Evolutionary conservation across 768 basidiomycete genomes (phyloP), one percentile per base, ranked within the genome.

Genomic region (Psilocybe cubensis): DNA sequence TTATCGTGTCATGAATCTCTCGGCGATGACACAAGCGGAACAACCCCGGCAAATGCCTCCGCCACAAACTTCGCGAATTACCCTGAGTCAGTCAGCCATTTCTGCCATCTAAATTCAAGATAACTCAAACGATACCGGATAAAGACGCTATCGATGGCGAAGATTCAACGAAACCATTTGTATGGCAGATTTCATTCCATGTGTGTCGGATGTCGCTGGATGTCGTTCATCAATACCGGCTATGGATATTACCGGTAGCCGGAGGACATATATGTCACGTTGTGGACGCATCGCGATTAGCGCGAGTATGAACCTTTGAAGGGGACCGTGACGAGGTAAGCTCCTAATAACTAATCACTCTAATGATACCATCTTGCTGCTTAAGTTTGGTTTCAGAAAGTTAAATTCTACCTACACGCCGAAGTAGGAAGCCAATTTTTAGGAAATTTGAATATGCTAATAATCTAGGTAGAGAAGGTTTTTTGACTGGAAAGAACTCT

Each of bases 51-150:
- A 48, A 48, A 48, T 27, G 27, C 46, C 46, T 48, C 46, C 28
- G 46, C n/a, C 27, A 28, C 23, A 46, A 1, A n/a, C 28, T 11
- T 38, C 35, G 35, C 35, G 4, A 38, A 38, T 38, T 38, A 25
- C 48, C 50, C 57, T 46, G 57, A 57, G 42, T 28, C 42, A 18
- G 35, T n/a, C n/a, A n/a, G n/a, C n/a, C n/a, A n/a, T n/a, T n/a
- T n/a, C n/a, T n/a, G n/a, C 28, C 33, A 18, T 18, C 28, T 31
- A 25, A 45, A 38, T 25, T 42, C 24, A 43, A 20, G 18, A 25
- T 9, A 31, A 7, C 11, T 23, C 9, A 38, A 4, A n/a, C 10
- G 41, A 33, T 29, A 21, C 53, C 53, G 53, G 23, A 46, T n/a
- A 21, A 29, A 33, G 29, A 33, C 28, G 23, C 46, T 47, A 17